Base-by-base conservation (phyloP, 768 basidiomycete genomes). In the Leccinum rimulosum region DNA sequence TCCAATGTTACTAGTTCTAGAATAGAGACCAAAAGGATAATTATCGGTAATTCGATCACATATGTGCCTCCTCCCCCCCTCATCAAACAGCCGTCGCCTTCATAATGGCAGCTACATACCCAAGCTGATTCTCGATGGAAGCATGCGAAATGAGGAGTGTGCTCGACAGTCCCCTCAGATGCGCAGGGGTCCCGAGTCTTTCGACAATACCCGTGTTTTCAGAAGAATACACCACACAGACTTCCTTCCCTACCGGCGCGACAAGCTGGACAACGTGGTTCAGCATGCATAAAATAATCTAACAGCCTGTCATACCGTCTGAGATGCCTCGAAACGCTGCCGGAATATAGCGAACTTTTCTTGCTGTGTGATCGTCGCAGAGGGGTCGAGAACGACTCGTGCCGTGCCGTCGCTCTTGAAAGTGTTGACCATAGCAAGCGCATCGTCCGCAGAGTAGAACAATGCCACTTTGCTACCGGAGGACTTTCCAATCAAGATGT, bases 201-300 rank as follows among this genome's bases (percentile, higher is more conserved):
- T 83, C 79, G 19, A 74, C 70, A 15, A 85, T 69, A 19, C 73
- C 63, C 15, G 65, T 56, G 61, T 81, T 84, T 59, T 77, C 76
- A 6, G 85, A 82, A 9, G 84, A 81, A 59, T 82, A 86, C 61
- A 88, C 79, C 4, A 80, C 84, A 30, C 86, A 76, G n/a, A 84
- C 73, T 54, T 81, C 79, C 12, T 70, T 64, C 8, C 82, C 82
- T 25, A 78, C 77, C 62, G 83, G 77, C 7, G 80, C 78, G 31
- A 88, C 75, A 67, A 87, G 88, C 88, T 89, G 60, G 8, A 53
- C 27, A 33, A 52, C 12, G 15, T n/a, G 28, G 60, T 7, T 55
- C 30, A 58, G 56, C 48, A 52, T 15, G 6, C 4, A 45, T 56
- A 6, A 54, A 49, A 31, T 45, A 17, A 14, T 1, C 12, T 15